These are phyloP conservation scores for Rhodosporidiobolus sp. DNA, from an alignment of 768 basidiomycete species.

Conservation along the genomic window DNA sequence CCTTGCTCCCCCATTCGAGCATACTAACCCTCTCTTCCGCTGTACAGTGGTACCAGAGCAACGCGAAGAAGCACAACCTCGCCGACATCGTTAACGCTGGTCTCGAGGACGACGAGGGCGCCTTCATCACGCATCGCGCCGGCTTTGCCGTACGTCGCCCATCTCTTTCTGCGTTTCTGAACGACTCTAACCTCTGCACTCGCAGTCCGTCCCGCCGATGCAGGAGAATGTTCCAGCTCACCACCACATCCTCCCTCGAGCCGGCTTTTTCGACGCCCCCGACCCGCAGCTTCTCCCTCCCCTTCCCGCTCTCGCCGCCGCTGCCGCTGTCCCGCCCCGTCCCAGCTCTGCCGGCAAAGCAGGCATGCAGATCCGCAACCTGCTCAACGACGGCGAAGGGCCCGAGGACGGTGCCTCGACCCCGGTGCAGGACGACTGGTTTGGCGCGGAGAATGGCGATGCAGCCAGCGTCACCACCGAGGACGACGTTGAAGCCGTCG, in stretches of 20 bases:
- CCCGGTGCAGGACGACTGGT: constrained; percentile 30
- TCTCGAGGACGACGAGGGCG: not conserved
- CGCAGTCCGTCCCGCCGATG: not conserved
- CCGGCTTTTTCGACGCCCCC: constrained; percentile 22
- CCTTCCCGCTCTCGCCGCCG: constrained; percentile 2
- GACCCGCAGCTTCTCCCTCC: constrained; percentile 16
- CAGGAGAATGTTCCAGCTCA: not conserved
- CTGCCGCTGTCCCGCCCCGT: not conserved
- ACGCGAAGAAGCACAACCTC: constrained; percentile 45
- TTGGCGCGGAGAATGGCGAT: constrained; percentile 14
- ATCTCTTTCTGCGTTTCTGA: rapidly evolving
- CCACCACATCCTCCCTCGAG: constrained; percentile 15
- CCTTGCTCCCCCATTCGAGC: not conserved
- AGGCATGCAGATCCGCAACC: constrained; percentile 42
- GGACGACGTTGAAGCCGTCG: constrained; percentile 8
- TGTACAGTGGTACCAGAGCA: constrained; percentile 32
- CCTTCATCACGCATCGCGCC: too few relatives aligned
- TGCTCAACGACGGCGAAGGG: constrained; percentile 38
- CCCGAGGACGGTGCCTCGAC: constrained; percentile 13
- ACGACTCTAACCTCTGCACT: not conserved
- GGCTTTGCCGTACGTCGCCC: not conserved
- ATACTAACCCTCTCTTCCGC: not conserved
- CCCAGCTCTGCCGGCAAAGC: not conserved
- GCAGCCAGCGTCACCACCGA: constrained; percentile 7
- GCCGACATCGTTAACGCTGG: constrained; percentile 29